Base-by-base conservation (phyloP, 371 early-diverging fungal genomes). In the Rhizopus delemar region DNA sequence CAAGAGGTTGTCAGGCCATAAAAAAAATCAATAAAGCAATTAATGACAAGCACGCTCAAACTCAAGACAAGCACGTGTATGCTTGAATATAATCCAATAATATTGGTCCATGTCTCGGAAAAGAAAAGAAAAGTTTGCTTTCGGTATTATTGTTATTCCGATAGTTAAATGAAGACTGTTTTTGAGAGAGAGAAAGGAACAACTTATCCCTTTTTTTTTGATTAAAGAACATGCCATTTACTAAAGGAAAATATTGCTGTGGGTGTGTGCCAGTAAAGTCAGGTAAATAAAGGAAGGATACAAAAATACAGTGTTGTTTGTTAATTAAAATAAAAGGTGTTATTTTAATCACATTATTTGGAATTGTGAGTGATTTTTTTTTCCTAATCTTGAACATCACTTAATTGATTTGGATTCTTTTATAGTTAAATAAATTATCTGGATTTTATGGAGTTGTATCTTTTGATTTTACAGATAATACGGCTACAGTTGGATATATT, bases 361-460 rank as follows among this genome's bases (percentile, higher is more conserved):
- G 68, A 11, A 56, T 68, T 49, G 68, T 68, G 60, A 41, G 43
- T 56, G 9, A 11, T 51, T n/a, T 9, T 15, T 13, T 38, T 41
- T 28, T 13, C 43, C 22, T 22, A 22, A 22, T 22, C 22, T 22
- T 22, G 22, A 22, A 22, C 22, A 22, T 22, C 2, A 22, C 22
- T 22, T 22, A 22, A 22, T 22, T 22, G 22, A 0, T 22, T 22
- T 22, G 22, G 2, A 22, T 22, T 22, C 22, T 38, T 39, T 31
- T 46, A 41, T 58, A 70, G 71, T 50, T 70, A 31, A 70, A 70
- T 45, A 70, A 70, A 54, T 11, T 70, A 15, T 66, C 67, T 57
- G 71, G 68, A n/a, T 57, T 66, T 29, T 70, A 68, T 38, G 71
- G 71, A 8, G 28, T 70, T 8, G 50, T 70, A n/a, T 51, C 67